A percentile compares a stretch with the other conserved stretches of the same genome.
phyloP scores from a whole-genome alignment of 306 rosid species.

The Corylus heterophylla region DNA sequence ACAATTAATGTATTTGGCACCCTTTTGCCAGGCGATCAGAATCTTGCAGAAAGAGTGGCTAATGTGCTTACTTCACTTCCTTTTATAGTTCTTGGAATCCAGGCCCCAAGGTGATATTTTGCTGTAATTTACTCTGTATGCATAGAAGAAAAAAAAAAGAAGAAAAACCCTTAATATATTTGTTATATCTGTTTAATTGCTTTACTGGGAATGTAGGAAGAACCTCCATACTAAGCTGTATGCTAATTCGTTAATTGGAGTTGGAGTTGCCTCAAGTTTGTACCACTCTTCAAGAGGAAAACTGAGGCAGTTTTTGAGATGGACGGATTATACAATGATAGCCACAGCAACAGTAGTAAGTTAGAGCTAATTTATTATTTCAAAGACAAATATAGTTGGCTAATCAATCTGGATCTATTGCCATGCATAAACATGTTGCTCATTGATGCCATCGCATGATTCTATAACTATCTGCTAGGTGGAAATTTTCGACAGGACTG shows the following conservation, averaged over 20 bases:
- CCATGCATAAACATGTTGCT: constrained; percentile 17
- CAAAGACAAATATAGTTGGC: constrained; percentile 9
- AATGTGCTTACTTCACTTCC: constrained; percentile 94
- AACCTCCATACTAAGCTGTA: constrained; percentile 67
- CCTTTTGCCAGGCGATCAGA: constrained; percentile 62
- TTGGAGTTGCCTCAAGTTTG: constrained; percentile 92
- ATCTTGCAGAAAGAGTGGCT: constrained; percentile 67
- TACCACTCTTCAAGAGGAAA: constrained; percentile 87
- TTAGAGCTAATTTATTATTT: constrained; percentile 14
- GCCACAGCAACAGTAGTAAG: constrained; percentile 91
- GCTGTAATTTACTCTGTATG: constrained; percentile 21
- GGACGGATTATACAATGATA: constrained; percentile 97
- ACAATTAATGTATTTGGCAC: constrained; percentile 13
- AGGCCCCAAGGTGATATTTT: constrained; percentile 73
- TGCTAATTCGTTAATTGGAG: constrained; percentile 97
- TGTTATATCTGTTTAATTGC: constrained; percentile 17
- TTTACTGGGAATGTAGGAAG: constrained; percentile 57
- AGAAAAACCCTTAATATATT: not conserved
- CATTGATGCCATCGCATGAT: not conserved
- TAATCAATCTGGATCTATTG: not conserved
- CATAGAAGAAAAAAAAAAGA: no score
- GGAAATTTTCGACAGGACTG: not conserved
- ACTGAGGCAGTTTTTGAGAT: constrained; percentile 71
- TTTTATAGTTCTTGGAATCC: constrained; percentile 78
- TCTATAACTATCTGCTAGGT: not conserved